A percentile compares a stretch with the other conserved stretches of the same genome.
These are phyloP conservation scores for Pugionium cornutum DNA, from an alignment of 345 rosid species.

Conservation along the genomic window DNA sequence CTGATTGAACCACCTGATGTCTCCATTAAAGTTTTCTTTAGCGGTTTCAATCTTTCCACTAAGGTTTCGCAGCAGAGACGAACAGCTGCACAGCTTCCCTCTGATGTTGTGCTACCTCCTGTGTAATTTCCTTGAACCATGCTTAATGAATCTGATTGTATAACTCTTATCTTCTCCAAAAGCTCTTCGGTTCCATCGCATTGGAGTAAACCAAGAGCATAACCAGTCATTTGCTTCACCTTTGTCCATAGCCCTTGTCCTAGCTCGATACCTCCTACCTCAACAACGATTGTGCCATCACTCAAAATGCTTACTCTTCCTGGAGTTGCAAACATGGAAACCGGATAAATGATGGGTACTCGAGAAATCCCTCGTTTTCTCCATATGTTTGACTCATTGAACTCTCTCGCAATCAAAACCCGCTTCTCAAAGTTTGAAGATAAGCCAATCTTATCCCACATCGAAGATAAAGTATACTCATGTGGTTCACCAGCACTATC, in stretches of 20 bases:
- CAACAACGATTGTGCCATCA: constrained; percentile 80
- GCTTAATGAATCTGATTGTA: constrained; percentile 75
- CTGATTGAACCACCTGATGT: constrained; percentile 50
- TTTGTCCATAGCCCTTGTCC: constrained; percentile 98
- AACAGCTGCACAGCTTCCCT: constrained; percentile 77
- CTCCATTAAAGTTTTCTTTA: constrained; percentile 50
- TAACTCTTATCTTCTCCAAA: constrained; percentile 65
- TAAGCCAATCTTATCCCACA: constrained; percentile 67
- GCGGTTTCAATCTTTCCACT: constrained; percentile 66
- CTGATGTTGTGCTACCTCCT: constrained; percentile 87
- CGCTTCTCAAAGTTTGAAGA: constrained; percentile 54
- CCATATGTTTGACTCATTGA: constrained; percentile 63
- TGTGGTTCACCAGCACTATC: constrained; percentile 50
- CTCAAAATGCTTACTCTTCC: constrained; percentile 82
- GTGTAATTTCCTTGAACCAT: constrained; percentile 76
- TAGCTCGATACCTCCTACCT: constrained; percentile 88
- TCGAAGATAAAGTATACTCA: constrained; percentile 71
- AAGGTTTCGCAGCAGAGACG: constrained; percentile 71
- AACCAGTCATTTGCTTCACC: constrained; percentile 83
- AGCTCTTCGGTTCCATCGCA: constrained; percentile 50
- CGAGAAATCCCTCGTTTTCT: constrained; percentile 78
- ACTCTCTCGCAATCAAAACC: constrained; percentile 47
- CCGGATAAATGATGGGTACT: constrained; percentile 56
- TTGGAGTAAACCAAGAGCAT: constrained; percentile 61
- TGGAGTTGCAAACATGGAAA: constrained; percentile 52